Evolutionary conservation across 257 asterid genomes (phyloP), one percentile per base, ranked within the genome.

Genomic region (Penstemon newberryi): DNA sequence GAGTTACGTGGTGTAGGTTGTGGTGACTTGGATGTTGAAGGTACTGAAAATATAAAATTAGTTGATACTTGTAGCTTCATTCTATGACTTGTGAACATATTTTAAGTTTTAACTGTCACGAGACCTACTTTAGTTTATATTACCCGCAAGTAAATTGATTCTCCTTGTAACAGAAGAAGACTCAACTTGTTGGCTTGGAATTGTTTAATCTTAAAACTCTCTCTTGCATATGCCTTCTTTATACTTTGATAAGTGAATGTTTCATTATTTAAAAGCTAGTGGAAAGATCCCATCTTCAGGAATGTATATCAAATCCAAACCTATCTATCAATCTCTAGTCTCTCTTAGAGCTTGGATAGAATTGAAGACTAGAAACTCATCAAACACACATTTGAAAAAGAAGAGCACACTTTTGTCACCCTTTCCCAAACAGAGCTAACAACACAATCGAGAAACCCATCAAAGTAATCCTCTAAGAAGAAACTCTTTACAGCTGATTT

Each of bases 11-110:
- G 89, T 39, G 96, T 94, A 60, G 99, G 99, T 47, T 94, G 99
- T 65, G 96, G 97, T 60, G 99, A 94, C 83, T 83, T 94, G 86
- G 99, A 94, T 84, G 77, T 87, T 65, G 99, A 94, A 94, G 97
- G 97, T 94, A 25, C 33, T 25, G 81, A 59, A 51, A 49, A n/a
- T 68, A 6, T 51, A 55, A 37, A 46, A 37, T 55, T 55, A 65
- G 53, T 67, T 47, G 44, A 25, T 70, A 37, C 39, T 66, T 40
- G 41, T 51, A 44, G 44, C 65, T 41, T 69, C 63, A 42, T 65
- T 58, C 0, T 41, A 33, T 65, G 63, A 81, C 13, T 52, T 59
- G 69, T 40, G n/a, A 45, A 66, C 50, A 59, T 19, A 66, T 19
- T 51, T 69, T 25, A 25, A 25, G 33, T 1, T 25, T 25, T 66